Evolutionary conservation across 148 eudicot species (phyloP), one percentile per base, ranked within the genome.

Genomic region (Chenopodium quinoa): DNA sequence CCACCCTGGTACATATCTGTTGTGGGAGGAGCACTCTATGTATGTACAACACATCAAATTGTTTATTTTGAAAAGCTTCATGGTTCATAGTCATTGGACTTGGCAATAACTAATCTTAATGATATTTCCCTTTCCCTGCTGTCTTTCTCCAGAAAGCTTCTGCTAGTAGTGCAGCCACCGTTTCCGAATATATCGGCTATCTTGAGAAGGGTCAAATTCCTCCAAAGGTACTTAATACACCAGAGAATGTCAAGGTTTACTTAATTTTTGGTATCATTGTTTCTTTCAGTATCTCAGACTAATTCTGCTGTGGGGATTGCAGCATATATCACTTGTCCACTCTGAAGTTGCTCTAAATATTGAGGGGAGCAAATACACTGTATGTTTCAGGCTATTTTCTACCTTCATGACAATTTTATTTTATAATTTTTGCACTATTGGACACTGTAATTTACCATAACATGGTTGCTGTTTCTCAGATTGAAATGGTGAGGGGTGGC

Each of bases 1-100:
- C 99, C 99, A 73, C 95, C 99, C 73, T 97, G 99, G 99, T 94
- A 92, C 90, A 95, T 97, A 78, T 97, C 99, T 44, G 99, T 97
- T 75, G 98, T 94, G 73, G 99, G 99, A 84, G 99, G 99, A 62
- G 94, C 97, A 76, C 97, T 97, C 71, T 97, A 92, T 86, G 99
- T 97, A 91, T 85, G 98, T 84, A 71, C 82, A 44, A 48, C 32
- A 73, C 47, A 70, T 56, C 40, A 47, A 17, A 46, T 23, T 34
- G 10, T 25, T 50, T 10, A 56, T 34, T 71, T 69, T 75, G 19
- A 77, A 40, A 71, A 73, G 29, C 29, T 67, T 27, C 64, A 29
- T 68, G 64, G 54, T 4, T 72, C n/a, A 25, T 25, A 32, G 75
- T 79, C 56, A 20, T 73, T 14, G 23, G 16, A 17, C 60, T 48